Evolutionary conservation across 164 flowering plant species (phyloP), one percentile per base, ranked within the genome.

Genomic region (Nymphaea colorata): DNA sequence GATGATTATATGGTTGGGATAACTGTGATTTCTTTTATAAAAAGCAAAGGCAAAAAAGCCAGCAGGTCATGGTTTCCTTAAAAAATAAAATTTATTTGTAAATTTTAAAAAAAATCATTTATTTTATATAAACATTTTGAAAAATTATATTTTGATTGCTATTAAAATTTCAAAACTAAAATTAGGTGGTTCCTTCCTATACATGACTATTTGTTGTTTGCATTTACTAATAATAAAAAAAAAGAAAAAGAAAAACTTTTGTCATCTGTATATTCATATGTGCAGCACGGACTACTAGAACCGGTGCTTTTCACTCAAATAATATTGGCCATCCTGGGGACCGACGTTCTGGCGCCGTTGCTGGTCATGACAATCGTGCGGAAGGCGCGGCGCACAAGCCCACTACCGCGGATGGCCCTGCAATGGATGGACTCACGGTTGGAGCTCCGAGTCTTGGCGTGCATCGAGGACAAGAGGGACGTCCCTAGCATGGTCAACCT

Each of bases 351-450:
- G 6, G 74, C 75, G 18, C 86, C 86, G 3, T 74, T 80, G 3
- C 36, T 72, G 4, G 68, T 83, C 17, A 69, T 84, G 12, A 64
- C 44, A 59, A 3, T 94, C 95, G 0, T 10, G 90, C 41, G 72
- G 82, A 43, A 80, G 70, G 75, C 16, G 78, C 41, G 53, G 86
- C 44, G 84, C 84, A 66, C 78, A 87, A 55, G 93, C 93, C 36
- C 78, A 85, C 18, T 73, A 68, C 74, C 85, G 82, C 5, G 84
- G 80, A 75, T 80, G 71, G 73, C 68, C 72, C 41, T 73, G 71
- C 75, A 80, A 72, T 68, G 78, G 87, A 43, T 74, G 90, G 73
- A 86, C 86, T 59, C 82, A 1, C 66, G 71, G 59, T 8, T 81
- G 0, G 82, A 83, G 57, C 72, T 92, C 15, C 73, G 72, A 0